phyloP scores from a whole-genome alignment of 768 basidiomycete genomes.

The Saitozyma sp. region DNA sequence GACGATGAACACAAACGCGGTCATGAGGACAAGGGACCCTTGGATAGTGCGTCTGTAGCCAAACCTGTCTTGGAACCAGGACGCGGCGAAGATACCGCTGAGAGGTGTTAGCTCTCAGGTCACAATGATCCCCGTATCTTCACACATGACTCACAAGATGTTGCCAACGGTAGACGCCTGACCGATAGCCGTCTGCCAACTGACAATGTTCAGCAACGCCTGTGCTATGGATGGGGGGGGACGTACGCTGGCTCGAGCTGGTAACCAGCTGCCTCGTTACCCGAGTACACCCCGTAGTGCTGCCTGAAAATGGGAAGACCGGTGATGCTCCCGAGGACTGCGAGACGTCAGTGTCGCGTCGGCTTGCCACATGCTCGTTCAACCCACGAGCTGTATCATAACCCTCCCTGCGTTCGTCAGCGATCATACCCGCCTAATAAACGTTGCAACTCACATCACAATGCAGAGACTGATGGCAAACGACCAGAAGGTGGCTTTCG shows the following conservation, averaged over 20 bases:
- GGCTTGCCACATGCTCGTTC: neutral
- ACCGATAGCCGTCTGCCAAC: constrained; percentile 13
- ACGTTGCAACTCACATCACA: neutral
- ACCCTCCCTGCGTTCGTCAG: neutral
- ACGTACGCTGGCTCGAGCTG: constrained; percentile 13
- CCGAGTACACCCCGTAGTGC: constrained; percentile 10
- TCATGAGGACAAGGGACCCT: constrained; percentile 17
- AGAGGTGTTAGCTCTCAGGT: neutral
- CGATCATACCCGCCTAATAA: neutral
- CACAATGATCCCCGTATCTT: neutral
- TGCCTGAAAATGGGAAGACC: constrained; percentile 5
- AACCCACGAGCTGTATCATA: constrained; percentile 5
- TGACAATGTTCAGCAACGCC: too few relatives aligned
- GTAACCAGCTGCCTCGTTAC: constrained; percentile 7
- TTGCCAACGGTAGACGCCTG: constrained; percentile 14
- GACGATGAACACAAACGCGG: constrained; percentile 23
- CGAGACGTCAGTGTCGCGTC: neutral
- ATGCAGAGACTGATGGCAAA: constrained; percentile 9
- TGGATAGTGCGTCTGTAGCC: constrained; percentile 25
- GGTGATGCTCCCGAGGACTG: constrained; percentile 7
- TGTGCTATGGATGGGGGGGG: too few relatives aligned
- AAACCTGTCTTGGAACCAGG: constrained; percentile 13
- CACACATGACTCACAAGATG: neutral
- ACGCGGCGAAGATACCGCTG: constrained; percentile 6
- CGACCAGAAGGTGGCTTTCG: constrained; percentile 14